Evolutionary conservation across 176 grass and related monocot species (phyloP).

Genomic region (Carex pumila): DNA sequence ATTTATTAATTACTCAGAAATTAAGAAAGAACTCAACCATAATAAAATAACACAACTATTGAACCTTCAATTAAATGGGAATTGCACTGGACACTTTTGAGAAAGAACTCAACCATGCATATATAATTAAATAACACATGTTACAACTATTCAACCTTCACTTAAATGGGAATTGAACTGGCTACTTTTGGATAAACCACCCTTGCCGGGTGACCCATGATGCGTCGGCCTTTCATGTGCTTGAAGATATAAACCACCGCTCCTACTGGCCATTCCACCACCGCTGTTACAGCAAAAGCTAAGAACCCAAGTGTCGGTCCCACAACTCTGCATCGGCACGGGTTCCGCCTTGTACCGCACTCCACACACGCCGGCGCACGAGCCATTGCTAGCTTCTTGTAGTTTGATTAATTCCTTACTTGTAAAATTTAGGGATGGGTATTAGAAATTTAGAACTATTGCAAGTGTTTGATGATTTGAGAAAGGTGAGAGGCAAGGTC

Average conservation of each 20-base stretch:
- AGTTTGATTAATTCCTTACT: neutral
- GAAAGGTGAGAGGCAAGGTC: neutral
- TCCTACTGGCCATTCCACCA: slow-evolving; percentile 75
- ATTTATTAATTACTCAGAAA: neutral
- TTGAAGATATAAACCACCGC: slow-evolving; percentile 75
- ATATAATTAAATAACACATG: too few relatives aligned
- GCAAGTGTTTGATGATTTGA: neutral
- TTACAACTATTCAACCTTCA: neutral
- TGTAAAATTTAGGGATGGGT: neutral
- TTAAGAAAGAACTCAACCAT: too few relatives aligned
- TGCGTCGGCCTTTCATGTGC: slow-evolving; percentile 79
- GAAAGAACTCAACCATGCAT: too few relatives aligned
- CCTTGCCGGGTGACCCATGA: slow-evolving; percentile 69
- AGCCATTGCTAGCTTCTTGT: neutral
- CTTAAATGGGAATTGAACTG: slow-evolving; percentile 57
- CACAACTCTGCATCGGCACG: slow-evolving; percentile 81
- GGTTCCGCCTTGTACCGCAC: slow-evolving; percentile 88
- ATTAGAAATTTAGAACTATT: too few relatives aligned
- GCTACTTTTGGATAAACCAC: slow-evolving; percentile 68
- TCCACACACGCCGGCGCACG: slow-evolving; percentile 47
- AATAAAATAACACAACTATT: neutral
- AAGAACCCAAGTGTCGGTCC: slow-evolving; percentile 83
- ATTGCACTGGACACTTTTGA: too few relatives aligned
- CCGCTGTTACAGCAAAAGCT: slow-evolving; percentile 59
- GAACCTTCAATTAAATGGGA: too few relatives aligned